Base-by-base conservation (phyloP, 2,329 filamentous ascomycete species). In the Neopestalotiopsis clavispora region DNA sequence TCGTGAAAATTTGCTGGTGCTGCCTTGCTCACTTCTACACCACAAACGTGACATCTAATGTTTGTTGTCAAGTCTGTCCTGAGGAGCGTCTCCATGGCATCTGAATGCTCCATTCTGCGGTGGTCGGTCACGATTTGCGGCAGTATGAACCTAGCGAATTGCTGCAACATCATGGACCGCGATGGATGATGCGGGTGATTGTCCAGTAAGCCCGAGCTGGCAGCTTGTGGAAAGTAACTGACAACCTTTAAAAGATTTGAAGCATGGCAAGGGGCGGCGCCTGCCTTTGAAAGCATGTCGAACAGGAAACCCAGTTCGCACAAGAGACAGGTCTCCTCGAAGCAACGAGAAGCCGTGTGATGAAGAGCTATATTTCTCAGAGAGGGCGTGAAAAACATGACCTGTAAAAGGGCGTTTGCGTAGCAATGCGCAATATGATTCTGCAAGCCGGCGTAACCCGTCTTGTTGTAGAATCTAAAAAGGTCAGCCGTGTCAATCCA, bases 361-460 rank as follows among this genome's bases (percentile, higher is more conserved):
- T 95, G 91, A 1, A 99, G 86, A 10, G 96, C 93, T 65, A 97
- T 82, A 76, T 99, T 99, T 62, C 95, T 91, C 66, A 98, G 85
- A 23, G 97, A 81, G 1, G 95, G 95, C 1, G 94, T 97, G 76
- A 97, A 98, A 72, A 95, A 92, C 80, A 97, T 90, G 1, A 99
- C 87, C 78, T 99, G 96, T 42, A 99, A 84, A 4, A 99, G 87
- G 0, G 96, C 89, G 75, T 99, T 99, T 67, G 95, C 94, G 76
- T 98, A 99, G 1, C 95, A 98, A 78, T 99, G 98, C 57, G 94
- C 89, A 70, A 99, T 98, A 78, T 99, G 95, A 60, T 94, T 99
- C 79, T 99, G 95, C 52, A 99, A 84, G 0, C 96, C 96, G 10
- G 96, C 97, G 77, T 94, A 97, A 30, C 84, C 86, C 1, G 97